phyloP scores from a whole-genome alignment of 2,329 filamentous ascomycete genomes.

The Neonectria coccinea region DNA sequence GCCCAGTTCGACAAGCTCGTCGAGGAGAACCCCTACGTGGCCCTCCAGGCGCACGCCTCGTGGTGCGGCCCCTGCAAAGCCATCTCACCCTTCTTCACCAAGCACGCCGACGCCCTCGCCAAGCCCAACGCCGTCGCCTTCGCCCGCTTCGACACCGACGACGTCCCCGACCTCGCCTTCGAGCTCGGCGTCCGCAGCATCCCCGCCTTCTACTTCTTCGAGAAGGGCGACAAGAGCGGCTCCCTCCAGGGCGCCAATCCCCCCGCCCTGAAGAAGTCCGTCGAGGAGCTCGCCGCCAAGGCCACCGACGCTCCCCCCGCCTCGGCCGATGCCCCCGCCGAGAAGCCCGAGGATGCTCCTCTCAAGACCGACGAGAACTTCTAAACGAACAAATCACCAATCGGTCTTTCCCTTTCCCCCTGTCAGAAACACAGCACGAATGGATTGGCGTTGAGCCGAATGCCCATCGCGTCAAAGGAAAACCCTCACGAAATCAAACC shows the following conservation, averaged over 20 bases:
- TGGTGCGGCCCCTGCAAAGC: constrained; percentile 73
- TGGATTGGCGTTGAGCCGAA: background rate
- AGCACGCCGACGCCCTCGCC: constrained; percentile 56
- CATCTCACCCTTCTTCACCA: constrained; percentile 66
- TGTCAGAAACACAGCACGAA: background rate
- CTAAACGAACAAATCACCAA: constrained; percentile 14
- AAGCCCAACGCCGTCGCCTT: constrained; percentile 61
- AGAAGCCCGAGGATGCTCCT: constrained; percentile 1
- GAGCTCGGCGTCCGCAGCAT: constrained; percentile 66
- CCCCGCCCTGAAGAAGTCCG: constrained; percentile 47
- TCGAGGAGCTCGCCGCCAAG: constrained; percentile 43
- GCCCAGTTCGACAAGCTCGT: constrained; percentile 64
- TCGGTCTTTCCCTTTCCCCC: no score
- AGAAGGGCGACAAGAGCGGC: constrained; percentile 62
- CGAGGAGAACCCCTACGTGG: constrained; percentile 61
- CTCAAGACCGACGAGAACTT: constrained; percentile 31
- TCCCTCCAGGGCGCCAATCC: constrained; percentile 57
- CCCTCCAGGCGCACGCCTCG: constrained; percentile 68
- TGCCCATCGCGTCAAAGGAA: background rate
- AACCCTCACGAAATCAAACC: background rate
- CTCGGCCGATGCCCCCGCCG: constrained; percentile 1
- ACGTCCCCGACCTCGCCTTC: constrained; percentile 61
- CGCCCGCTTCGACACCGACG: constrained; percentile 70
- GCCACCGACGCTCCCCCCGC: constrained; percentile 37
- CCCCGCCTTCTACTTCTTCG: constrained; percentile 72